Evolutionary conservation across 768 basidiomycete species (phyloP).

Genomic region (Russula sp.): DNA sequence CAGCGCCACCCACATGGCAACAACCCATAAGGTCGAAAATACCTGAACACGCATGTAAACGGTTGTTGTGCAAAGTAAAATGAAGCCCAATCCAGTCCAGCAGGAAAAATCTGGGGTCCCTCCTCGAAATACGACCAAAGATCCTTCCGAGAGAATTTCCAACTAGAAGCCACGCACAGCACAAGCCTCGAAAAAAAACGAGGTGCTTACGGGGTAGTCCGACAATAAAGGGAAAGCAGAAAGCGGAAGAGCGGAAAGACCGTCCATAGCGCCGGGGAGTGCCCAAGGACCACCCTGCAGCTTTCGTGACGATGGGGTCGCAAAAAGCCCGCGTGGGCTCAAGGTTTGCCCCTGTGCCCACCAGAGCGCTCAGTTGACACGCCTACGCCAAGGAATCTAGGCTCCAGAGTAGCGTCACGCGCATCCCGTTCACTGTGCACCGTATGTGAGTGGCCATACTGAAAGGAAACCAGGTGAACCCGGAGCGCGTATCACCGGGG

Average conservation of each 20-base stretch:
- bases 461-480: not conserved
- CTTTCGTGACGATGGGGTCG: no score
- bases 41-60: not conserved
- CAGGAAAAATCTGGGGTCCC: not conserved
- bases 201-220: not conserved
- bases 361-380: not conserved
- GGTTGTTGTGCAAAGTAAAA: not conserved
- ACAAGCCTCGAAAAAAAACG: not conserved
- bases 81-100: not conserved
- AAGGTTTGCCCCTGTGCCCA: slow-evolving; percentile 3
- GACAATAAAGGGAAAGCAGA: not conserved
- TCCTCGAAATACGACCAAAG: not conserved
- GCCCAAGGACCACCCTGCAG: not conserved
- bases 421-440: no score
- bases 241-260: no score
- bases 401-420: no score
- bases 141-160: slow-evolving; percentile 10
- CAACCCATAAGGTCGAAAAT: not conserved
- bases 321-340: no score
- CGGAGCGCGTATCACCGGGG: not conserved
- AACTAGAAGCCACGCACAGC: not conserved
- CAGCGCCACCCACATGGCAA: not conserved
- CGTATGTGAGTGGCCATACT: no score
- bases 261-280: no score
- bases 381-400: not conserved